Evolutionary conservation across 1,139 yeast genomes (phyloP).

Genomic region (Chernovozyma sophiae-reginae): DNA sequence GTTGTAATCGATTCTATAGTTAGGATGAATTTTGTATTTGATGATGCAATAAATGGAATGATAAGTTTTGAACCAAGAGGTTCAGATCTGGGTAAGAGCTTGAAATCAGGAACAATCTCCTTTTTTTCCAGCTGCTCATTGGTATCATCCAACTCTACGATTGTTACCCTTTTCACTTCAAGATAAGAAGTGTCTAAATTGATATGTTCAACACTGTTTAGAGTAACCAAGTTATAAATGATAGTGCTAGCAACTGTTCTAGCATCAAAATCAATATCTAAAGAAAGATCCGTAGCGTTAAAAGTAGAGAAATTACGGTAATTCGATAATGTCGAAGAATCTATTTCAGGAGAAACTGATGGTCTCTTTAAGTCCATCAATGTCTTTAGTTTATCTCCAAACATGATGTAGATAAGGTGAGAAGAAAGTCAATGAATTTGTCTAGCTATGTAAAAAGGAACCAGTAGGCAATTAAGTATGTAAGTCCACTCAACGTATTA

Average conservation of each 20-base stretch:
- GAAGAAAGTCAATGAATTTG: not conserved
- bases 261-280: conserved; percentile 54
- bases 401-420: not conserved
- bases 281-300: conserved; percentile 46
- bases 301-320: conserved; percentile 25
- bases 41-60: conserved; percentile 21
- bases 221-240: conserved; percentile 36
- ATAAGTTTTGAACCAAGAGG: conserved; percentile 66
- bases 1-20: conserved; percentile 63
- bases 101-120: conserved; percentile 20
- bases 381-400: not conserved
- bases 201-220: conserved; percentile 27
- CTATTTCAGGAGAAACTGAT: conserved; percentile 46
- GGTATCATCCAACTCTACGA: conserved; percentile 36
- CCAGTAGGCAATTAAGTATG: not conserved
- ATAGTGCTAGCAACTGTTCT: conserved; percentile 55
- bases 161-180: conserved; percentile 39
- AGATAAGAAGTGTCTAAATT: conserved; percentile 69
- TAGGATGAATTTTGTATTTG: conserved; percentile 25
- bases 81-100: conserved; percentile 47
- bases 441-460: not conserved
- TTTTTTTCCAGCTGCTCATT: too few relatives aligned
- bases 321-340: conserved; percentile 42
- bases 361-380: conserved; percentile 23
- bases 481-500: not conserved